Base-by-base conservation (phyloP, 2,329 filamentous ascomycete species). In the Chrysoporthe austroafricana region DNA sequence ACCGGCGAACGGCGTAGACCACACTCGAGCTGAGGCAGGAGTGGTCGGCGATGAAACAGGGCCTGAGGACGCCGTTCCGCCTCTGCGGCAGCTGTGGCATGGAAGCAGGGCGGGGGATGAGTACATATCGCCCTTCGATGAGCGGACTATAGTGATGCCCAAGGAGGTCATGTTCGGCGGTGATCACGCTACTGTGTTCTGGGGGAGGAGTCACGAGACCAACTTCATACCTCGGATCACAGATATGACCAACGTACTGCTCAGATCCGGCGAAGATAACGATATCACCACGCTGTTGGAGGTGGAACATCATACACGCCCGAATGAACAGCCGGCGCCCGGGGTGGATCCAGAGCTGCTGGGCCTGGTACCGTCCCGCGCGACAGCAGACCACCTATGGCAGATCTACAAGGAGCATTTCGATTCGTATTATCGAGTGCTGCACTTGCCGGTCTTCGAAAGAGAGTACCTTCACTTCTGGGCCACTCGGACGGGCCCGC, bases 391-490 rank as follows among this genome's bases (percentile, higher is more conserved):
- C 43, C 54, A 39, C 32, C 46, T 74, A 4, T 65, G 73, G 66
- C 68, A 66, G 11, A 64, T 69, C 18, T 73, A 73, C 44, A 63
- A 72, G 34, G 62, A 70, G 61, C 60, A 70, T 2, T 42, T 72
- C 34, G 70, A 71, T 39, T 69, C 67, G 34, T 57, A 73, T n/a
- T 70, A 73, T 68, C 71, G 69, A 21, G 66, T 72, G 18, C 56
- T 73, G 21, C 72, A 73, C 60, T 67, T 72, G 6, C 71, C 72
- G 13, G 68, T 70, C 8, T 73, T 73, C 16, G 63, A 62, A 59
- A 68, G 61, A 56, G 69, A 73, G 21, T 73, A 72, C 52, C 50
- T 46, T 32, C 58, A 64, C 1, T 73, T 73, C 39, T 73, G 72
- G 72, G 43, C 70, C 67, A 60, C 56, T 7, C 56, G 52, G 14